Base-by-base conservation (phyloP, 495 filamentous ascomycete genomes). In the Melanomma pulvis-pyrius region DNA sequence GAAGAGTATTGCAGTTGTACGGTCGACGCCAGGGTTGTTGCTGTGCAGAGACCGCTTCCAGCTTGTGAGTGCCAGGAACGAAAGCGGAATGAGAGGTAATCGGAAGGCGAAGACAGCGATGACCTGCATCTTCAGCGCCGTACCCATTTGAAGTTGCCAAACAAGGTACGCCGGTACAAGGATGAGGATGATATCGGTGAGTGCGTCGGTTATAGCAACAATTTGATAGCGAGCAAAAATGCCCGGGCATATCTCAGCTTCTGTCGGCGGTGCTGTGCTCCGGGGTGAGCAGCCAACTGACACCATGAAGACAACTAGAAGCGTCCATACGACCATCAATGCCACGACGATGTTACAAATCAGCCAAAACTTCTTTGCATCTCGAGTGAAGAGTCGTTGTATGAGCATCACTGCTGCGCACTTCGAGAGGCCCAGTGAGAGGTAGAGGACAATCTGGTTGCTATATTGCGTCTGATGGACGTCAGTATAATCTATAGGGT, bases 71-170 rank as follows among this genome's bases (percentile, higher is more conserved):
- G 12, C 53, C 19, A 65, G 41, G 17, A 46, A 29, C 5, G 61
- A 57, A 25, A 65, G 53, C 2, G 53, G 39, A 28, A 65, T 44
- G 7, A 60, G 55, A n/a, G 63, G 68, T 15, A 71, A 6, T 21
- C 70, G 57, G 47, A 71, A 63, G n/a, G 48, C 51, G 46, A 73
- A 73, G 1, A 62, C 70, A n/a, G 52, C 4, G 24, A 73, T 56
- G 61, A 73, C 70, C 13, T 60, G 67, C 1, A 67, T 8, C 51
- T 70, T 70, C 19, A 63, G 32, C 21, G 46, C 3, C 1, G 34
- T 13, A 0, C 4, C 8, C 68, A 73, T 73, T 41, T 73, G 70
- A 17, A 73, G 46, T 19, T 61, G 36, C 62, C 68, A 70, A 17
- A 68, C 46, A 12, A 73, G 44, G 36, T 60, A 61, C 24, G 52